Percentiles rank a stretch among this genome's conserved stretches.
These are phyloP conservation scores for Saccharomyces hybrid DNA, from an alignment of 1,139 yeast species.

Conservation along the genomic window DNA sequence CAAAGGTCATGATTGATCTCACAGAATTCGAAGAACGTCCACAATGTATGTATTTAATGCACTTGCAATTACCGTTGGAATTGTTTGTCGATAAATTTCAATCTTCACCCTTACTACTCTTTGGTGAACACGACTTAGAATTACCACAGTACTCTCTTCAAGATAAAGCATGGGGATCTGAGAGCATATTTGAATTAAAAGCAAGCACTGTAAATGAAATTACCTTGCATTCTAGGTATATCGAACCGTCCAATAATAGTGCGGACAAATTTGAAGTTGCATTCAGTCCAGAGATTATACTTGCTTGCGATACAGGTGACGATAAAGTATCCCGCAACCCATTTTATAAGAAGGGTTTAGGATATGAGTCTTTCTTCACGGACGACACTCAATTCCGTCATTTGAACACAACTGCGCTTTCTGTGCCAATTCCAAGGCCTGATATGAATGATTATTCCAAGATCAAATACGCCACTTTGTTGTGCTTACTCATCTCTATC, in stretches of 20 bases:
- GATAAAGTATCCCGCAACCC: conserved; percentile 30
- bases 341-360: conserved; percentile 34
- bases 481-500: conserved; percentile 29
- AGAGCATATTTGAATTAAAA: conserved; percentile 34
- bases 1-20: conserved; percentile 28
- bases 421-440: conserved; percentile 35
- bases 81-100: conserved; percentile 35
- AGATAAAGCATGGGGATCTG: conserved; percentile 38
- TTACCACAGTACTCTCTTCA: conserved; percentile 40
- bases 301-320: conserved; percentile 39
- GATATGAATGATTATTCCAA: conserved; percentile 23
- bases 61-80: conserved; percentile 27
- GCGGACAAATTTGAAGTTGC: conserved; percentile 23
- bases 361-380: conserved; percentile 41
- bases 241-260: conserved; percentile 31
- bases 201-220: conserved; percentile 30
- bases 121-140: conserved; percentile 35
- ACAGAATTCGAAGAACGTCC: conserved; percentile 2
- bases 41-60: conserved; percentile 31
- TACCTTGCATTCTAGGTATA: conserved; percentile 44
- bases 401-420: conserved; percentile 15
- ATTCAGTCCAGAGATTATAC: conserved; percentile 38
- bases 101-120: conserved; percentile 29
- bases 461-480: conserved; percentile 31
- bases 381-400: conserved; percentile 38